Conservation (phyloP, 257 asterid genomes). For the Forsythia viridissima region DNA sequence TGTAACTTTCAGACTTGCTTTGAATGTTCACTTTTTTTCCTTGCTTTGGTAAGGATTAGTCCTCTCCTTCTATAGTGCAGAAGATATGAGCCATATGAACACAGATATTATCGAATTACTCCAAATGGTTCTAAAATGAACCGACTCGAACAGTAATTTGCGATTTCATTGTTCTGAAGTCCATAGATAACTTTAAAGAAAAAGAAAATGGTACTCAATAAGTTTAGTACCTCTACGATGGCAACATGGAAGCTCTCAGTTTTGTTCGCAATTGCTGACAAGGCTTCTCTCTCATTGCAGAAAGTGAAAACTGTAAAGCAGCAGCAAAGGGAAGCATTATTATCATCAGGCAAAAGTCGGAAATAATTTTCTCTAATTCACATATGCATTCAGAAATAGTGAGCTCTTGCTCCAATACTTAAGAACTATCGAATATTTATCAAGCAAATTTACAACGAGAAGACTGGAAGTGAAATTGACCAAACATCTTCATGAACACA, state of each 20-base stretch:
- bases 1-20: neutral
- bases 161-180: neutral
- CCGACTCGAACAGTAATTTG: neutral
- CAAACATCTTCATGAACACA: no score
- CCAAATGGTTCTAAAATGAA: neutral
- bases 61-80: neutral
- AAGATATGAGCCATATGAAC: neutral
- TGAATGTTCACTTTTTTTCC: neutral
- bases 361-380: neutral
- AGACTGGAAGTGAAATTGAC: no score
- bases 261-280: slow-evolving; percentile 39
- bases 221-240: slow-evolving; percentile 45
- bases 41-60: neutral
- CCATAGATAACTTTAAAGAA: neutral
- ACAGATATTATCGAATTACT: neutral
- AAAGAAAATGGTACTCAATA: neutral
- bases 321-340: neutral
- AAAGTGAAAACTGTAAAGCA: slow-evolving; percentile 39
- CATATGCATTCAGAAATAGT: neutral
- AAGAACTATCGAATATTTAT: neutral
- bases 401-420: neutral
- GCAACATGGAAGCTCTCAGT: slow-evolving; percentile 51
- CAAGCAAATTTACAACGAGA: neutral
- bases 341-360: neutral
- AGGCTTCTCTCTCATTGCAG: slow-evolving; percentile 42